Conservation (phyloP, 2,329 filamentous ascomycete species). For the Stachybotrys echinatus region DNA sequence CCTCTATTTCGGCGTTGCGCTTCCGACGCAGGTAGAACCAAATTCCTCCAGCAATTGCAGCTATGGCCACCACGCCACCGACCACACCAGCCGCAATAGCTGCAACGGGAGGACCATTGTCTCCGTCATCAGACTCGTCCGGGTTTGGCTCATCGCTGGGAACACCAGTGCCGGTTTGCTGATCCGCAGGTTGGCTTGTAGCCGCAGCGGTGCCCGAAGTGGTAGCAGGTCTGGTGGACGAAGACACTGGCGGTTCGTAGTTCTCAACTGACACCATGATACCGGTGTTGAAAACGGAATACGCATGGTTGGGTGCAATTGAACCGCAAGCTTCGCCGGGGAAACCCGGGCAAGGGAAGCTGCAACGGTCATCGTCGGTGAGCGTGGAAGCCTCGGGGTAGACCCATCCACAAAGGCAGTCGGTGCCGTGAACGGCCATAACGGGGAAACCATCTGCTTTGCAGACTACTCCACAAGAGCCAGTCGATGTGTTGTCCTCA, state of each 20-base stretch:
- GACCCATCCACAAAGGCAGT: slow-evolving; percentile 68
- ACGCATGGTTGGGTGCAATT: slow-evolving; percentile 20
- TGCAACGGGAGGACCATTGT: slow-evolving; percentile 60
- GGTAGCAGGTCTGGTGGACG: slow-evolving; percentile 5
- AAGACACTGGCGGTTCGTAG: slow-evolving; percentile 1
- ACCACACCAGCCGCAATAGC: slow-evolving; percentile 86
- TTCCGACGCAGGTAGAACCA: slow-evolving; percentile 73
- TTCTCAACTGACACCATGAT: slow-evolving; percentile 27
- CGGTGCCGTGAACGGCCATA: slow-evolving; percentile 55
- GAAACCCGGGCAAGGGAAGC: slow-evolving; percentile 60
- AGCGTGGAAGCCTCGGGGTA: slow-evolving; percentile 57
- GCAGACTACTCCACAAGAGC: slow-evolving; percentile 36
- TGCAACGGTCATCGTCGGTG: slow-evolving; percentile 56
- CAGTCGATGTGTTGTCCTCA: slow-evolving; percentile 24
- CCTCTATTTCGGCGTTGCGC: slow-evolving; percentile 72
- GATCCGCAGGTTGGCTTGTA: slow-evolving; percentile 11
- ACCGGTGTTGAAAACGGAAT: slow-evolving; percentile 47
- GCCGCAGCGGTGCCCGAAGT: slow-evolving; percentile 18
- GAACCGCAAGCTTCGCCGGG: slow-evolving; percentile 53
- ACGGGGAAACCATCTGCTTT: slow-evolving; percentile 44
- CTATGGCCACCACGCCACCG: slow-evolving; percentile 69
- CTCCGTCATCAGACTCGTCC: slow-evolving; percentile 7
- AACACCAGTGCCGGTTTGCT: slow-evolving; percentile 7
- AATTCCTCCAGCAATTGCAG: slow-evolving; percentile 59
- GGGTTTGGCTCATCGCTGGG: slow-evolving; percentile 2